Evolutionary conservation across 192 early-diverging fungal genomes (phyloP).

Genomic region (Oehlia diaphana): DNA sequence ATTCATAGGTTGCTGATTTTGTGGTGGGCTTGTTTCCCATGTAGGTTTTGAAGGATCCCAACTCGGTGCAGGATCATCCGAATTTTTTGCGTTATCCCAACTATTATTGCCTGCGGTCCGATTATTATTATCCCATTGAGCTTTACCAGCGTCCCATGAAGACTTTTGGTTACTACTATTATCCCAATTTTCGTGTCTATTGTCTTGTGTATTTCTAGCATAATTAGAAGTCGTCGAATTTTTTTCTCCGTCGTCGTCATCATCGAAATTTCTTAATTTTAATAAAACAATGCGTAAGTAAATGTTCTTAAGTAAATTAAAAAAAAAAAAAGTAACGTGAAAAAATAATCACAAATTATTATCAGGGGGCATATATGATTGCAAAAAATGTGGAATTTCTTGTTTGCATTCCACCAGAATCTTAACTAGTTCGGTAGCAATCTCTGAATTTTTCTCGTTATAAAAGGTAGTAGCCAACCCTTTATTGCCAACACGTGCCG

Average conservation of each 20-base stretch:
- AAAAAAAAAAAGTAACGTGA: neutral
- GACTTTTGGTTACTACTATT: neutral
- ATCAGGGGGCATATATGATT: constrained; percentile 24
- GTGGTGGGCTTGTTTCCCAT: neutral
- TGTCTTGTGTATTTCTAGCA: neutral
- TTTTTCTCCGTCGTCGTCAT: neutral
- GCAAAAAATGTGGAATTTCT: constrained; percentile 59
- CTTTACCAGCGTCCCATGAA: neutral
- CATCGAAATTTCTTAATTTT: neutral
- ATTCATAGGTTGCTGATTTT: neutral
- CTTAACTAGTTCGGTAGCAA: constrained; percentile 52
- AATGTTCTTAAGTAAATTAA: neutral
- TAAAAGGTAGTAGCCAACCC: constrained; percentile 60
- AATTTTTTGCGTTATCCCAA: neutral
- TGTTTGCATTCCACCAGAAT: constrained; percentile 56
- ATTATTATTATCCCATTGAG: too few relatives aligned
- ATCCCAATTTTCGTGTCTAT: neutral
- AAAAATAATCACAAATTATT: constrained; percentile 35
- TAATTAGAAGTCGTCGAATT: neutral
- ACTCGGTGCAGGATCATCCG: neutral
- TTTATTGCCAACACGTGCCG: constrained; percentile 61
- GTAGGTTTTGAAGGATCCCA: neutral
- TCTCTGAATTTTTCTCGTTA: constrained; percentile 37
- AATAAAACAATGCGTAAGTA: neutral
- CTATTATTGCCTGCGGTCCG: too few relatives aligned